Conservation (phyloP, 257 asterid species). For the Scutellaria minor region DNA sequence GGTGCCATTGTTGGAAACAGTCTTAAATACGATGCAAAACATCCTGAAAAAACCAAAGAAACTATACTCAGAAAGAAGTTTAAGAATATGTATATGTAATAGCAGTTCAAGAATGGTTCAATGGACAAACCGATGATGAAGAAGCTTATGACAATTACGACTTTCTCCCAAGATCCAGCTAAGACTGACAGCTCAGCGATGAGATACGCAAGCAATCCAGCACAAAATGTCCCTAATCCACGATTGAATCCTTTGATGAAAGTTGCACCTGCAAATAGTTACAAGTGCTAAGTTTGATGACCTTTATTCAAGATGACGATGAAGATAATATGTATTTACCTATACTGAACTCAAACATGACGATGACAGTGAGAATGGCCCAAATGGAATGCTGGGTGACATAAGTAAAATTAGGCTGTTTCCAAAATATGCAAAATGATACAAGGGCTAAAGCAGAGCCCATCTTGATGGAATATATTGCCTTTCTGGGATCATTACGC, state of each 20-base stretch:
- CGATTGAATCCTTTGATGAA: conserved; percentile 74
- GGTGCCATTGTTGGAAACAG: conserved; percentile 75
- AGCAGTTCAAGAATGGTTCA: neutral
- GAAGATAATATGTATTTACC: conserved; percentile 40
- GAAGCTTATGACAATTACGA: conserved; percentile 52
- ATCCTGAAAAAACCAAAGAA: conserved; percentile 35
- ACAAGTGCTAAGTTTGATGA: no score
- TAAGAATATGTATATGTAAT: no score
- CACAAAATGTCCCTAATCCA: conserved; percentile 63
- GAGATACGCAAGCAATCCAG: conserved; percentile 61
- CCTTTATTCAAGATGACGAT: no score
- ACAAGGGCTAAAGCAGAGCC: conserved; percentile 70
- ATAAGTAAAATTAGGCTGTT: conserved; percentile 54
- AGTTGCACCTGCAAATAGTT: conserved; percentile 51
- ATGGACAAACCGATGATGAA: conserved; percentile 50
- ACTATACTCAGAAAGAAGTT: neutral
- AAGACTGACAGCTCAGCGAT: conserved; percentile 49
- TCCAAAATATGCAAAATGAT: conserved; percentile 62
- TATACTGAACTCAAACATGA: conserved; percentile 83
- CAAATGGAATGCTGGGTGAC: conserved; percentile 62
- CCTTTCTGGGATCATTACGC: conserved; percentile 67
- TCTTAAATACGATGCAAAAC: conserved; percentile 54
- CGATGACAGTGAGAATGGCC: conserved; percentile 80
- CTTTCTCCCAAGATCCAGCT: conserved; percentile 49
- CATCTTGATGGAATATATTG: conserved; percentile 64